Evolutionary conservation across 345 rosid species (phyloP).

Genomic region (Abelmoschus esculentus): DNA sequence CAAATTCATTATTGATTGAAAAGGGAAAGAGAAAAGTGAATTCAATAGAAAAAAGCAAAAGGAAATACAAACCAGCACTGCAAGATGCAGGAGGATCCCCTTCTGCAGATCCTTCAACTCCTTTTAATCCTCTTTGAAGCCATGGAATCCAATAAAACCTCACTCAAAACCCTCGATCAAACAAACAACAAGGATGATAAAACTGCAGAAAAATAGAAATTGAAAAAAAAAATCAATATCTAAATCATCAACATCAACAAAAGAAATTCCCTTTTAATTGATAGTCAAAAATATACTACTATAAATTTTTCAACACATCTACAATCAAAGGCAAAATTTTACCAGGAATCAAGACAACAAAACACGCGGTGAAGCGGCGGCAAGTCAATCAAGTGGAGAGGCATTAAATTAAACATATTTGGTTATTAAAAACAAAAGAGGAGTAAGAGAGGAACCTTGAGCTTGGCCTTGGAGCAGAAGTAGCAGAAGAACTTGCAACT

Average conservation of each 20-base stretch:
- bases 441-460: neutral
- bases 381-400: no score
- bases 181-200: neutral
- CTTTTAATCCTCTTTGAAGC: conserved; percentile 63
- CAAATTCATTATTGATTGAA: neutral
- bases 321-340: no score
- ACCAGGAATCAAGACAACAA: no score
- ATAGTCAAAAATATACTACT: neutral
- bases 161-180: neutral
- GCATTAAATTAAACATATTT: neutral
- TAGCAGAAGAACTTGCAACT: no score
- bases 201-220: conserved; percentile 17
- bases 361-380: no score
- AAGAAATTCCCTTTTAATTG: conserved; percentile 1
- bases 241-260: neutral
- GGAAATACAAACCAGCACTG: conserved; percentile 51
- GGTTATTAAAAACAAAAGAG: neutral
- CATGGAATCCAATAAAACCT: conserved; percentile 22
- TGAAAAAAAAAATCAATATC: neutral
- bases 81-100: conserved; percentile 74
- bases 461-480: neutral
- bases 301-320: neutral
- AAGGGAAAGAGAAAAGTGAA: neutral
- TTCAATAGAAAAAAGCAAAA: neutral
- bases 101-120: conserved; percentile 65